These are phyloP conservation scores for Talaromyces sp. DNA, from an alignment of 2,329 filamentous ascomycete genomes.

Conservation along the genomic window DNA sequence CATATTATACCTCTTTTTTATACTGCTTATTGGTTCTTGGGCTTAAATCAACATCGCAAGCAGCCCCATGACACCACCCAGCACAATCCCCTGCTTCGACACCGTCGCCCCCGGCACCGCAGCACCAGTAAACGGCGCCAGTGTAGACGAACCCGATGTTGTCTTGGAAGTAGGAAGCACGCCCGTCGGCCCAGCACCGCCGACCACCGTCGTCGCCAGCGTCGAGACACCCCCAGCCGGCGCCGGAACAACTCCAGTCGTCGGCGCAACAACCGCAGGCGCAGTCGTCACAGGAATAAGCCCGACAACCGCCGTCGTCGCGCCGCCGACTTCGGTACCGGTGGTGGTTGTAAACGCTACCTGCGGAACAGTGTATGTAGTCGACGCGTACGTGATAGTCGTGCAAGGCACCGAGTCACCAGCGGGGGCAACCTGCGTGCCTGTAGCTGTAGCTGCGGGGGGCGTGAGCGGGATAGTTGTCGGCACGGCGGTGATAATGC, in stretches of 20 bases:
- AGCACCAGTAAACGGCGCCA: slow-evolving; percentile 4
- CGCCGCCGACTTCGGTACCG: slow-evolving; percentile 12
- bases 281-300: slow-evolving; percentile 23
- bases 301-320: slow-evolving; percentile 23
- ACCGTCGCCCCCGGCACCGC: slow-evolving; percentile 4
- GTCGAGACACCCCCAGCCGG: not conserved
- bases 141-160: slow-evolving; percentile 1
- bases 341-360: slow-evolving; percentile 37
- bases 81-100: slow-evolving; percentile 21
- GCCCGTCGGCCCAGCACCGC: slow-evolving; percentile 3
- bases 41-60: slow-evolving; percentile 7
- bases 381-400: slow-evolving; percentile 38
- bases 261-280: slow-evolving; percentile 12
- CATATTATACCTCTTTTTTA: not conserved
- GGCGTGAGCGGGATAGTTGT: slow-evolving; percentile 51
- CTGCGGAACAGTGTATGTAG: slow-evolving; percentile 41
- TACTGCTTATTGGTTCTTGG: too few relatives aligned
- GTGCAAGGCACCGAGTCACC: slow-evolving; percentile 26
- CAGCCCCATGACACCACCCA: slow-evolving; percentile 50
- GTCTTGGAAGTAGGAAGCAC: not conserved
- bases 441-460: slow-evolving; percentile 27
- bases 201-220: slow-evolving; percentile 3
- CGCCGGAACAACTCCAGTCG: slow-evolving; percentile 13
- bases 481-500: slow-evolving; percentile 71
- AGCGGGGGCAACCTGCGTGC: slow-evolving; percentile 8